These are phyloP conservation scores for Dalbergia cultrata DNA, from an alignment of 306 rosid species.

Conservation along the genomic window DNA sequence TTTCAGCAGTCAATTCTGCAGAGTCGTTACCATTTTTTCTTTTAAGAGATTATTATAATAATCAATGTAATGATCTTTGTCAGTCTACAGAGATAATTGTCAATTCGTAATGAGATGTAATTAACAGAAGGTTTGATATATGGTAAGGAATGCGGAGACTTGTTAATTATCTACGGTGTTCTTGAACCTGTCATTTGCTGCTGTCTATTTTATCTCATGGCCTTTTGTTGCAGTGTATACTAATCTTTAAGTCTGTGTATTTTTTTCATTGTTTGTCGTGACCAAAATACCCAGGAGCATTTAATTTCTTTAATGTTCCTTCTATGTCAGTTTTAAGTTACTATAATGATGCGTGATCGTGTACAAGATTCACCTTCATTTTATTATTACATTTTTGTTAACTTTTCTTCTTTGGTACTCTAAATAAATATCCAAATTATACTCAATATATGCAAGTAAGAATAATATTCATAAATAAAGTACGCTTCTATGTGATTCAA, in stretches of 20 bases:
- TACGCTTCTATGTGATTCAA: neutral
- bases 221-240: neutral
- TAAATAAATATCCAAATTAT: neutral
- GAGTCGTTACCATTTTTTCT: conserved; percentile 38
- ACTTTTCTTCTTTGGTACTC: no score
- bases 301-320: neutral
- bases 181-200: conserved; percentile 20
- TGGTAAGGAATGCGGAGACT: conserved; percentile 33
- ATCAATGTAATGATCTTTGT: conserved; percentile 16
- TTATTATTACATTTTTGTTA: no score
- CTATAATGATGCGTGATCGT: conserved; percentile 2
- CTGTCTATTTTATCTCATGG: conserved; percentile 22
- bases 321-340: conserved; percentile 1
- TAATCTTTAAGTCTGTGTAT: neutral
- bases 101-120: conserved; percentile 40
- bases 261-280: conserved; percentile 1
- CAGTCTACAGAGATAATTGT: conserved; percentile 23
- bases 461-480: neutral
- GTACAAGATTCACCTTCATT: neutral
- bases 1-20: conserved; percentile 41
- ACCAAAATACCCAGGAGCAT: neutral
- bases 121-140: conserved; percentile 17
- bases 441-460: neutral
- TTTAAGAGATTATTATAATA: neutral
- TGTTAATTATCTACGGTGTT: conserved; percentile 31